A percentile compares a stretch with the other conserved stretches of the same genome.
phyloP scores from a whole-genome alignment of 2,329 filamentous ascomycete genomes.

The Alternaria sp. region DNA sequence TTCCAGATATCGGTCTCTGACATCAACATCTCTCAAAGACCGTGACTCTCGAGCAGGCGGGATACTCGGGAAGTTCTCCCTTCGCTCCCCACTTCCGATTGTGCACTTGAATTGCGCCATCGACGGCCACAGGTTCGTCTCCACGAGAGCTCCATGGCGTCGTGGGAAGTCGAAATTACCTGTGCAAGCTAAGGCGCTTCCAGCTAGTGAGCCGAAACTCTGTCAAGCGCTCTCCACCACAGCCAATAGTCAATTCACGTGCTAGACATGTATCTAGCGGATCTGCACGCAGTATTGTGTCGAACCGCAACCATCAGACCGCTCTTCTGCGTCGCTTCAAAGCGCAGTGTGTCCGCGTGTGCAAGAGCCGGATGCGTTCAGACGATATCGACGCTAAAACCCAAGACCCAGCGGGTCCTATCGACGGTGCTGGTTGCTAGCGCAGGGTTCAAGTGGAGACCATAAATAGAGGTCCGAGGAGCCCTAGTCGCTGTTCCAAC shows the following conservation, averaged over 20 bases:
- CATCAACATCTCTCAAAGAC: neutral
- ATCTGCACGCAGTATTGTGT: neutral
- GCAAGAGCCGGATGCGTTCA: constrained; percentile 12
- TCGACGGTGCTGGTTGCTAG: constrained; percentile 12
- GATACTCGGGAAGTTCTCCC: neutral
- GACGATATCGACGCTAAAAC: constrained; percentile 9
- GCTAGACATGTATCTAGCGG: constrained; percentile 6
- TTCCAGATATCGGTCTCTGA: neutral
- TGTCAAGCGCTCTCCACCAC: constrained; percentile 3
- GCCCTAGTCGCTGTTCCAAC: neutral
- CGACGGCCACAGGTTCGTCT: neutral
- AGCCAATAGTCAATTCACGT: constrained; percentile 20
- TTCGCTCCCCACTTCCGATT: neutral
- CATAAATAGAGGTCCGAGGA: constrained; percentile 7
- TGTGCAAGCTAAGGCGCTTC: constrained; percentile 14
- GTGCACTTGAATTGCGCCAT: neutral
- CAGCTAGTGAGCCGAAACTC: constrained; percentile 19
- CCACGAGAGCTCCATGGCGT: neutral
- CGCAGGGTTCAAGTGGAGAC: constrained; percentile 9
- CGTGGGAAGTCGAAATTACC: constrained; percentile 21
- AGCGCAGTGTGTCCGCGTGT: constrained; percentile 13
- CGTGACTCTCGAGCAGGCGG: neutral
- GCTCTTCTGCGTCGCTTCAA: constrained; percentile 8
- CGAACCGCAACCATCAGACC: constrained; percentile 6
- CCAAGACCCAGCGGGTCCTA: constrained; percentile 1